Base-by-base conservation (phyloP, 805 yeast species). In the Candida berthetii region DNA sequence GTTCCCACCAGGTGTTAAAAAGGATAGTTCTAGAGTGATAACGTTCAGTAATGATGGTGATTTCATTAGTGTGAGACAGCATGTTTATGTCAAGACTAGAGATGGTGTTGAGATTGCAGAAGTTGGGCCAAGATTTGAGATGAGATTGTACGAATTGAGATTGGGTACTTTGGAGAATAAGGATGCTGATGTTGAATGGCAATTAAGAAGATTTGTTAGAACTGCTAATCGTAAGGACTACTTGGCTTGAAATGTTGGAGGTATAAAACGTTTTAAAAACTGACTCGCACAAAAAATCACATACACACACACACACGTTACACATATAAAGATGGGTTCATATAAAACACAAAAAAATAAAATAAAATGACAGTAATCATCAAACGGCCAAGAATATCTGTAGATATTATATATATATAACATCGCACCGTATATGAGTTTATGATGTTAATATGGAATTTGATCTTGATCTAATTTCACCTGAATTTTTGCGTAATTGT, bases 161-260 rank as follows among this genome's bases (percentile, higher is more conserved):
- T 71, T 93, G 50, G 97, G 99, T 3, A 87, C 96, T 35, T 64
- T 91, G 48, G 99, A 93, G 52, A 89, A 91, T 61, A 86, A 86
- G 66, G 97, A 93, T 61, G 96, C 97, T 10, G 99, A 93, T 57
- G 79, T 87, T n/a, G 99, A 93, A 61, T 93, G 98, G 98, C 85
- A 86, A 68, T 69, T 86, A 53, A 78, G 96, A 62, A 80, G 97
- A 54, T 93, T 90, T 54, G 87, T 89, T 37, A 78, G 99, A 60
- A 93, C 99, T 22, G 98, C 96, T 16, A 89, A 84, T 62, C 82
- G 97, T 66, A 91, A 93, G 69, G 93, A 90, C 60, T 89, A 91
- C 61, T 67, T 91, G 38, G 55, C 55, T 2, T 15, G 51, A 28
- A 40, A 13, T 31, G 27, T 35, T 27, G 24, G 6, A 31, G n/a